Base-by-base conservation (phyloP, 2,329 filamentous ascomycete genomes). In the Orbilia javanica region DNA sequence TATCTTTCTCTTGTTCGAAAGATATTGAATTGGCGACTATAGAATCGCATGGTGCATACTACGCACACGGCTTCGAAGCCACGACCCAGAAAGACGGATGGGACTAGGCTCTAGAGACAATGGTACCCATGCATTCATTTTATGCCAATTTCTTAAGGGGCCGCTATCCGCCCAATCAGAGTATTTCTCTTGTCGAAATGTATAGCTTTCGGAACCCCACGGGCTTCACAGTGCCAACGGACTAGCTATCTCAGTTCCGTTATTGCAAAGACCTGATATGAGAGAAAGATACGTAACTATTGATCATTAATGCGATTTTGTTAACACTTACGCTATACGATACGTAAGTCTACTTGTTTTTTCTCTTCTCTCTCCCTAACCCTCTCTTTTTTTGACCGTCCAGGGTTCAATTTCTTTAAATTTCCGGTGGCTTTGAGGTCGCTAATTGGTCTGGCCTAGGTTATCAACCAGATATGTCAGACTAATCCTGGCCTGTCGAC, bases 361-460 rank as follows among this genome's bases (percentile, higher is more conserved):
- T 31, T 31, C 7, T 31, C 7, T 31, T 31, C 7, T n/a, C n/a
- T n/a, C n/a, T n/a, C n/a, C n/a, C n/a, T n/a, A n/a, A n/a, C n/a
- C n/a, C n/a, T n/a, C n/a, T n/a, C 7, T 31, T 31, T 31, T 11
- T 46, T 34, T 46, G 44, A 72, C 46, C 50, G 65, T 22, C 64
- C 46, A 60, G 64, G 69, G 69, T 63, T 57, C 29, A 36, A 29
- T 13, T 36, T 48, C 22, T 44, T 46, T 48, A 73, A 73, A 73
- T 73, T 73, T 50, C 69, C 69, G 60, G 50, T n/a, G n/a, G 53
- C 39, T 27, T 65, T 10, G 20, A 70, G n/a, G 66, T 46, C 15
- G 22, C 67, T 29, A 53, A 71, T 71, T 62, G 67, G 67, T 36
- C 53, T 31, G 15, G n/a, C 44, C 1, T 18, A 46, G 20, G 55